Evolutionary conservation across 352 stramenopile species (phyloP), one percentile per base, ranked within the genome.

Genomic region (Elongisporangium undulatum): DNA sequence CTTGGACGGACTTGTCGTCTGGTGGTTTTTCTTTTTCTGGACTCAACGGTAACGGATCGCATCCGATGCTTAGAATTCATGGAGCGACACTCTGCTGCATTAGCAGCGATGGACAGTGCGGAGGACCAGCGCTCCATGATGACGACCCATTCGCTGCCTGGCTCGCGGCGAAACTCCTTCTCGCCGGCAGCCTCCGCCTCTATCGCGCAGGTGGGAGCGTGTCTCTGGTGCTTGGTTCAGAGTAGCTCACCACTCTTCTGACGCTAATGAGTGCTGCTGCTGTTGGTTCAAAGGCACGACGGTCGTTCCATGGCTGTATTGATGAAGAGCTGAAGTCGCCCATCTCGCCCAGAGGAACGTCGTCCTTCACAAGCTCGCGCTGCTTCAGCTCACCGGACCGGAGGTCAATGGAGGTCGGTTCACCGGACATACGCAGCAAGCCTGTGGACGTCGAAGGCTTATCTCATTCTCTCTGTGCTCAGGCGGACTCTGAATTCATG

Each of bases 91-190:
- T 17, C 17, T 45, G 34, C 17, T 45, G 34, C 34, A 39, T 39
- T 39, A 2, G 9, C 17, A 45, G 34, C 34, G 2, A 45, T 45
- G 34, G 10, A 45, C 34, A 4, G 13, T 45, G 12, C 17, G 34
- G 10, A 45, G 34, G 10, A 45, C 34, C 34, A 45, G 34, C 34
- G 34, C 34, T 45, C 34, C 10, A 17, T 45, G 10, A 45, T 45
- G 17, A 54, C 51, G 26, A 41, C 53, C 38, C 41, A 61, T 50
- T 63, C 55, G 20, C 45, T 39, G 7, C 56, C 56, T 38, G 56
- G 24, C 19, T 66, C 67, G 19, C 65, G 71, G 2, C 63, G 71
- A 21, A 75, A 72, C 45, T 79, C 68, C 49, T 79, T 79, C 55
- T 74, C 68, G 2, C 52, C 65, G n/a, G 68, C 68, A 3, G 41